Evolutionary conservation across 345 rosid genomes (phyloP), one percentile per base, ranked within the genome.

Genomic region (Diplotaxis tenuifolia): DNA sequence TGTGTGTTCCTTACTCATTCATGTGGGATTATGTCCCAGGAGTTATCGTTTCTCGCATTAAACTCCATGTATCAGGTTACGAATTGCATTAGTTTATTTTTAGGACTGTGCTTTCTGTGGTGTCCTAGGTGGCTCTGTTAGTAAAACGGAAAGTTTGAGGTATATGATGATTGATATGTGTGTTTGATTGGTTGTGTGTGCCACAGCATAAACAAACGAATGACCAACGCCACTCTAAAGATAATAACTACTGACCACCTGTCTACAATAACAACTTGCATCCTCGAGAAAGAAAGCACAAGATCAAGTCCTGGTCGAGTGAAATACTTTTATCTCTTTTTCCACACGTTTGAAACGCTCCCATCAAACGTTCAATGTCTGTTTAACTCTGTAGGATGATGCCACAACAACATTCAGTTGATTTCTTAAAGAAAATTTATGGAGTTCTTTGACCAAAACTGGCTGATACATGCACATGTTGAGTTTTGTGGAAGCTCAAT

Each of bases 41-140:
- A n/a, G n/a, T n/a, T n/a, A n/a, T n/a, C n/a, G n/a, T n/a, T n/a
- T n/a, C n/a, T n/a, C n/a, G n/a, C n/a, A n/a, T 75, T 96, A 71
- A 96, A 90, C 81, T 79, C 97, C 32, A 74, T 95, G 69, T 88
- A 87, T 83, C 99, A 90, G 98, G 99, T 95, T 52, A 62, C 78
- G 54, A 38, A 7, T 18, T 52, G 7, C 55, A 16, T 29, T 34
- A 29, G 62, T 20, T 31, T 20, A 12, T 7, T 65, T 15, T 60
- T n/a, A 60, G 1, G 45, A 34, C 20, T 52, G 20, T 65, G 47
- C 29, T 65, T 49, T 16, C 22, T n/a, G n/a, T n/a, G n/a, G n/a
- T n/a, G n/a, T n/a, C 40, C n/a, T 71, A 18, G 28, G 1, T 15
- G n/a, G n/a, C 9, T 56, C 29, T 19, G 7, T 7, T 56, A 11